These are phyloP conservation scores for Saccharomycopsis hybrid DNA, from an alignment of 1,139 yeast genomes.

Conservation along the genomic window DNA sequence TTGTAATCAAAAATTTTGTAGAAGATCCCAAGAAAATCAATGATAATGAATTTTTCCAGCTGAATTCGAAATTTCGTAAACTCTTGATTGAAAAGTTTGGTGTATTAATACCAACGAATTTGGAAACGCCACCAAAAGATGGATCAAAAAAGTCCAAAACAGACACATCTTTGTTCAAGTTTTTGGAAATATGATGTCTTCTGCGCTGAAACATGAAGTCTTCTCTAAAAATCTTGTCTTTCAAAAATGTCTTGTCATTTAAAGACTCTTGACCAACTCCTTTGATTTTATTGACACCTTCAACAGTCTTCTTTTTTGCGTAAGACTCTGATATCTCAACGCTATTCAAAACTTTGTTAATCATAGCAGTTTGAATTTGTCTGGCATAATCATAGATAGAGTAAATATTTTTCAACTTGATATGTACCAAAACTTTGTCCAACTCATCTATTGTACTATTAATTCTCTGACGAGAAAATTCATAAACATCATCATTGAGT, in stretches of 20 bases:
- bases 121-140: conserved; percentile 48
- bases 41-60: conserved; percentile 18
- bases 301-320: conserved; percentile 56
- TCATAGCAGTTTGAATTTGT: conserved; percentile 62
- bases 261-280: conserved; percentile 52
- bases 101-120: conserved; percentile 23
- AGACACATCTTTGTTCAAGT: conserved; percentile 53
- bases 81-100: not conserved
- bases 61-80: conserved; percentile 5
- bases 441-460: conserved; percentile 46
- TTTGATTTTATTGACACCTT: conserved; percentile 57
- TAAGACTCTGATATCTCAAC: conserved; percentile 59
- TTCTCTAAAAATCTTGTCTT: conserved; percentile 63
- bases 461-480: conserved; percentile 51
- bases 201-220: conserved; percentile 79
- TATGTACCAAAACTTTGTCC: conserved; percentile 52
- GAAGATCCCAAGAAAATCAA: conserved; percentile 20
- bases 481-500: conserved; percentile 53
- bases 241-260: conserved; percentile 50
- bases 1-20: conserved; percentile 17
- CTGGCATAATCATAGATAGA: conserved; percentile 64
- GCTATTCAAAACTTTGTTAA: conserved; percentile 55
- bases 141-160: conserved; percentile 75
- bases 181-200: conserved; percentile 56
- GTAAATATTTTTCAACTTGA: conserved; percentile 58